Evolutionary conservation across 495 filamentous ascomycete genomes (phyloP).

Genomic region (Antarctomyces pellizariae): DNA sequence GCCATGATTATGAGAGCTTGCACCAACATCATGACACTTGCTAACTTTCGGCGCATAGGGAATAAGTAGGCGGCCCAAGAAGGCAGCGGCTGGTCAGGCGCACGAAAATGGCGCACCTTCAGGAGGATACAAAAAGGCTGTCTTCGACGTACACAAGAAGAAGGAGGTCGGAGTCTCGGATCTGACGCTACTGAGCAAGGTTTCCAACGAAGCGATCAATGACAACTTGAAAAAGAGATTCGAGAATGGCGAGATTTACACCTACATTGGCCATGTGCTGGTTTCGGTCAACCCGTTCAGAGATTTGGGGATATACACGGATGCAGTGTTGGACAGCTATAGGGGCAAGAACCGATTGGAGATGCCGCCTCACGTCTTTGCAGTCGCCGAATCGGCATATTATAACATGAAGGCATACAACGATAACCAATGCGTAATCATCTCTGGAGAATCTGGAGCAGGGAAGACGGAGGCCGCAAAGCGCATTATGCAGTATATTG

Average conservation of each 20-base stretch:
- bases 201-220: conserved; percentile 97
- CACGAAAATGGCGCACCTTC: conserved; percentile 27
- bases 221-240: conserved; percentile 96
- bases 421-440: conserved; percentile 98
- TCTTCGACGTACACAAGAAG: conserved; percentile 90
- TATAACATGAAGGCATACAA: conserved; percentile 99
- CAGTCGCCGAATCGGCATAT: conserved; percentile 86
- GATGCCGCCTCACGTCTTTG: conserved; percentile 89
- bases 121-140: conserved; percentile 56
- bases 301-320: conserved; percentile 96
- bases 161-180: conserved; percentile 98
- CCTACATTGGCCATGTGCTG: conserved; percentile 98
- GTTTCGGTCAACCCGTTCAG: conserved; percentile 98
- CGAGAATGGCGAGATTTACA: conserved; percentile 93
- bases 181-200: conserved; percentile 90
- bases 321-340: conserved; percentile 74
- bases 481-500: conserved; percentile 98
- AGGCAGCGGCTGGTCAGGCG: conserved; percentile 37
- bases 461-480: conserved; percentile 99
- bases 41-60: conserved; percentile 14
- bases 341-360: conserved; percentile 92
- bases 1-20: too few species aligned
- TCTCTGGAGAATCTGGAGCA: conserved; percentile 93
- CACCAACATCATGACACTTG: too few species aligned
- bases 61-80: conserved; percentile 30